A percentile compares a stretch with the other conserved stretches of the same genome.
These are phyloP conservation scores for Monosporascus sp. DNA, from an alignment of 2,329 filamentous ascomycete genomes.

Conservation along the genomic window DNA sequence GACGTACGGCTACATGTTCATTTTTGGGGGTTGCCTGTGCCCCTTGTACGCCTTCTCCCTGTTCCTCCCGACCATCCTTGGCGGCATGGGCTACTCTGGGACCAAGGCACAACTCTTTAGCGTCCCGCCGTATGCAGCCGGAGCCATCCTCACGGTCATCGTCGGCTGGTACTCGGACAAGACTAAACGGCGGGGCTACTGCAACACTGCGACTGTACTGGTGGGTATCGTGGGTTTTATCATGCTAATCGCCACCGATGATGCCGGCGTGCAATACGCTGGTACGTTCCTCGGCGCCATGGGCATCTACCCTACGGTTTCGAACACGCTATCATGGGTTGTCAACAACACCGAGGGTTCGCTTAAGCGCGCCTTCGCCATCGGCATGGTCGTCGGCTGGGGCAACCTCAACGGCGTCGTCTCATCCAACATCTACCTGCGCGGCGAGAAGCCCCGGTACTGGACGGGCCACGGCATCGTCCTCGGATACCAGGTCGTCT, in stretches of 20 bases:
- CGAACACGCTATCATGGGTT: constrained; percentile 84
- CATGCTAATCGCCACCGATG: constrained; percentile 67
- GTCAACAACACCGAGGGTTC: constrained; percentile 87
- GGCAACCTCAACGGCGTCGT: constrained; percentile 89
- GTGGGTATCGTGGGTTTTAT: constrained; percentile 72
- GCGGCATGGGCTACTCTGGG: constrained; percentile 38
- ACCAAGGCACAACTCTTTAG: constrained; percentile 61
- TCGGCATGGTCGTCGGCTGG: constrained; percentile 89
- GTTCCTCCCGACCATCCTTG: constrained; percentile 77
- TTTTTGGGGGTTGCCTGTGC: constrained; percentile 74
- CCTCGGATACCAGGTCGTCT: constrained; percentile 66
- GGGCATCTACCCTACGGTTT: constrained; percentile 82
- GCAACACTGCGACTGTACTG: constrained; percentile 68
- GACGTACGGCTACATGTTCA: constrained; percentile 68
- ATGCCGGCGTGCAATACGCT: constrained; percentile 69
- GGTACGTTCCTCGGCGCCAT: constrained; percentile 80
- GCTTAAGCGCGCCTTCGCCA: constrained; percentile 82
- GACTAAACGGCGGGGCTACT: constrained; percentile 67
- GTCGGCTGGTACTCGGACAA: constrained; percentile 75
- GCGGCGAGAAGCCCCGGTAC: constrained; percentile 54
- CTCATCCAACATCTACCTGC: constrained; percentile 70
- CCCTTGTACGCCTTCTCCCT: constrained; percentile 71
- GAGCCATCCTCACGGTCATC: constrained; percentile 62
- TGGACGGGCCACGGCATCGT: constrained; percentile 70
- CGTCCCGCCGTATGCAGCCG: constrained; percentile 71